Percentiles rank a stretch among this genome's conserved stretches.
phyloP scores from a whole-genome alignment of 2,329 filamentous ascomycete species.

The Sporothrix luriei region DNA sequence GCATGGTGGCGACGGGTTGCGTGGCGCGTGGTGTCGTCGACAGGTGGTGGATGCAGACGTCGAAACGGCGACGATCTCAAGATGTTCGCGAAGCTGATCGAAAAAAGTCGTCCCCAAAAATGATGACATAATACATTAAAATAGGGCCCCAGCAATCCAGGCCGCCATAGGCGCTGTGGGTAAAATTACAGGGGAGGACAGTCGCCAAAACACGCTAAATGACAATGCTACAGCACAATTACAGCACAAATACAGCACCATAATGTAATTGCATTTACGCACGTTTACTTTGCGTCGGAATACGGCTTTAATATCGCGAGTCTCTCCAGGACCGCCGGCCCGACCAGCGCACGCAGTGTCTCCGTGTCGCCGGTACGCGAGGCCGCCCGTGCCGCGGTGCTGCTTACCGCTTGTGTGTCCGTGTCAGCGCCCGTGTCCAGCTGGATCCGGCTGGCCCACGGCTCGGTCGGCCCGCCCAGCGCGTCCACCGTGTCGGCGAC shows the following conservation, averaged over 20 bases:
- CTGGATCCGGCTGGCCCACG: conserved; percentile 64
- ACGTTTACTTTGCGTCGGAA: not conserved
- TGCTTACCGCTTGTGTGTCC: conserved; percentile 53
- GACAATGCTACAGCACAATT: not conserved
- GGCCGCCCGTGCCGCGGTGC: conserved; percentile 65
- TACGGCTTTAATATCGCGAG: conserved; percentile 62
- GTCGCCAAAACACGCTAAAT: conserved; percentile 11
- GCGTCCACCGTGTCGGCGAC: conserved; percentile 50
- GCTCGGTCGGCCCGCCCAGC: conserved; percentile 51
- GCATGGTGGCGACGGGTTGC: conserved; percentile 53
- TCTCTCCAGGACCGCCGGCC: conserved; percentile 59
- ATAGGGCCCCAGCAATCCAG: not conserved
- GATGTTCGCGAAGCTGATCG: not conserved
- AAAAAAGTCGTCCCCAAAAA: conserved; percentile 18
- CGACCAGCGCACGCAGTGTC: conserved; percentile 57
- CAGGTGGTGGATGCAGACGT: not conserved
- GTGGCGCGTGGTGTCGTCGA: conserved; percentile 32
- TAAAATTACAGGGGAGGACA: not conserved
- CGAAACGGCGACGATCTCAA: not conserved
- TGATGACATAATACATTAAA: conserved; percentile 16
- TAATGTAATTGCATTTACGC: no score
- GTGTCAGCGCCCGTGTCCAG: conserved; percentile 56
- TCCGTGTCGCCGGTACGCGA: conserved; percentile 53
- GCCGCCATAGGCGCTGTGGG: no score
- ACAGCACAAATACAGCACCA: no score